Percentiles rank a stretch among this genome's conserved stretches.
These are phyloP conservation scores for Byssochlamys sp. DNA, from an alignment of 2,329 filamentous ascomycete species.

Conservation along the genomic window DNA sequence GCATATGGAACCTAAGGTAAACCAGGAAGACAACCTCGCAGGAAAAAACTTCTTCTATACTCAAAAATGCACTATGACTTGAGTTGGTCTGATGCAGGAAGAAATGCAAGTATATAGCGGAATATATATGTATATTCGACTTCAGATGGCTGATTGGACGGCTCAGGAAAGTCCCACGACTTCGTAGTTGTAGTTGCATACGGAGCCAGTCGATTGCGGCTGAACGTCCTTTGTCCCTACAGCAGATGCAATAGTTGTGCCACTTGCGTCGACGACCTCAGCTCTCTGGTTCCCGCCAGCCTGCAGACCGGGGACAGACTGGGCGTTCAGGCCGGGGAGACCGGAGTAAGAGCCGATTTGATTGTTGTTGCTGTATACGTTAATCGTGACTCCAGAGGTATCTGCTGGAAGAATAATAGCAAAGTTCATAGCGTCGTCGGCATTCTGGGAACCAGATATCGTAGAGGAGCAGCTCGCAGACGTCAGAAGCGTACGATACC, in stretches of 20 bases:
- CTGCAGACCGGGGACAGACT: slow-evolving; percentile 2
- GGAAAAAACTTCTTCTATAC: no score
- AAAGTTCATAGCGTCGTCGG: slow-evolving; percentile 6
- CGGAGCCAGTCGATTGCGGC: background rate
- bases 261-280: slow-evolving; percentile 4
- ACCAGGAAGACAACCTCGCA: no score
- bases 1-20: no score
- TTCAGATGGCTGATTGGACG: no score
- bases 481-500: slow-evolving; percentile 13
- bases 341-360: slow-evolving; percentile 3
- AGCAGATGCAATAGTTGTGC: slow-evolving; percentile 1
- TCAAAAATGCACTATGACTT: no score
- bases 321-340: slow-evolving; percentile 2
- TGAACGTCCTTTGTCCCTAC: slow-evolving; percentile 5
- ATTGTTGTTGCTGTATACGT: slow-evolving; percentile 7
- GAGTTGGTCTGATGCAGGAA: no score
- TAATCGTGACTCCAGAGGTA: slow-evolving; percentile 1
- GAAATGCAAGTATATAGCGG: no score
- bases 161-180: slow-evolving; percentile 4
- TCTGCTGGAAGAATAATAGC: slow-evolving; percentile 3
- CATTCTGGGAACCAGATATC: slow-evolving; percentile 1
- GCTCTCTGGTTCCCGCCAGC: slow-evolving; percentile 5
- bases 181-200: slow-evolving; percentile 9
- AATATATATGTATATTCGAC: no score
- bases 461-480: slow-evolving; percentile 2